Percentiles rank a stretch among this genome's conserved stretches.
These are phyloP conservation scores for Globisporangium yorkense DNA, from an alignment of 352 stramenopile species.

Conservation along the genomic window DNA sequence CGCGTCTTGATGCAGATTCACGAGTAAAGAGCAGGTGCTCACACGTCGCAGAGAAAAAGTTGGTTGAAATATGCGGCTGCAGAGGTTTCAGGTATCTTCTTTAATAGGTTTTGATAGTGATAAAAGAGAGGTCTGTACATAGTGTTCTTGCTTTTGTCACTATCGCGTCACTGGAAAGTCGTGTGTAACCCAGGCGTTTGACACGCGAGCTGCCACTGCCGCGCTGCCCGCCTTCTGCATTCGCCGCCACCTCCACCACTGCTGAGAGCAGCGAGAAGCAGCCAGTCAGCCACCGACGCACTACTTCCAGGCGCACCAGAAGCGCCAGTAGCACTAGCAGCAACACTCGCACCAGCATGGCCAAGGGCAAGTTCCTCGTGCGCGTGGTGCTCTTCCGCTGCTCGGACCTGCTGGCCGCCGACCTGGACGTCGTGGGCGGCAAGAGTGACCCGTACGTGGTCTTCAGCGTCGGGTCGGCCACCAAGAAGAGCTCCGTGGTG, in stretches of 20 bases:
- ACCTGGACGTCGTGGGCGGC: slow-evolving; percentile 43
- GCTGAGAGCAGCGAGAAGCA: no score
- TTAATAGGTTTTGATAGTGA: neutral
- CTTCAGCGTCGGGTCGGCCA: slow-evolving; percentile 38
- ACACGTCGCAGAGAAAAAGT: neutral
- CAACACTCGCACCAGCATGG: neutral
- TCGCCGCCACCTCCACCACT: neutral
- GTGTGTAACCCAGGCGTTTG: neutral
- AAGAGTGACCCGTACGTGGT: slow-evolving; percentile 80
- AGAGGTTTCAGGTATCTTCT: no score
- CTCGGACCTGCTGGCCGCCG: slow-evolving; percentile 41
- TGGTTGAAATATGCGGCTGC: no score
- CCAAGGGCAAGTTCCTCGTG: slow-evolving; percentile 37
- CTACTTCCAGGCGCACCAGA: neutral
- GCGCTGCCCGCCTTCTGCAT: neutral
- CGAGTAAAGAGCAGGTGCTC: neutral
- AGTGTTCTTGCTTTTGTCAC: neutral
- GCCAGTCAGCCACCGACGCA: neutral
- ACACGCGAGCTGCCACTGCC: neutral
- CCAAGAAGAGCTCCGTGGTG: slow-evolving; percentile 62
- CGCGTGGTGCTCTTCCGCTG: slow-evolving; percentile 63
- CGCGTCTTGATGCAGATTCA: neutral
- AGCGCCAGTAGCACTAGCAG: neutral
- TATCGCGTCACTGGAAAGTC: neutral
- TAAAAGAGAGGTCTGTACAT: neutral